Percentiles rank a stretch among this genome's conserved stretches.
phyloP scores from a whole-genome alignment of 2,329 filamentous ascomycete species.

The Talaromyces sp. region DNA sequence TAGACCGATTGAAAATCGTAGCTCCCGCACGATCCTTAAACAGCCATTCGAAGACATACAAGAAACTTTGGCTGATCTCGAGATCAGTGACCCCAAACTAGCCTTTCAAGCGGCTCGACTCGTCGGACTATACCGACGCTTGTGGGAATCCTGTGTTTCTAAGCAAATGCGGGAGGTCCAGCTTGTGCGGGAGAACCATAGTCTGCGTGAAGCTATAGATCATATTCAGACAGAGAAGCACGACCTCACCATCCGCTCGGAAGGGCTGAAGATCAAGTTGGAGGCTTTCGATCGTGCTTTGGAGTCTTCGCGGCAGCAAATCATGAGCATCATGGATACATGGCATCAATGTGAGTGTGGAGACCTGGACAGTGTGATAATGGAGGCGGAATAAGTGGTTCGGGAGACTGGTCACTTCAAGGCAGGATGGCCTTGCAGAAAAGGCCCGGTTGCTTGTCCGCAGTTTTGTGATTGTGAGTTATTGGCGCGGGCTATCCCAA shows the following conservation, averaged over 20 bases:
- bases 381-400: background rate
- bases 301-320: background rate
- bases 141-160: constrained; percentile 9
- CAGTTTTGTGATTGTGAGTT: background rate
- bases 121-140: constrained; percentile 4
- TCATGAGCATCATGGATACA: background rate
- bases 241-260: background rate
- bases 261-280: background rate
- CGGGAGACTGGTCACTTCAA: background rate
- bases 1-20: background rate
- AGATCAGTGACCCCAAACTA: constrained; percentile 6
- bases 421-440: background rate
- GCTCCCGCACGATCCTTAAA: background rate
- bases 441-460: background rate
- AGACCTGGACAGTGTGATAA: background rate
- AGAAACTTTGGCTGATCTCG: background rate
- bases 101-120: constrained; percentile 7
- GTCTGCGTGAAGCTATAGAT: background rate
- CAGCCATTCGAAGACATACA: background rate
- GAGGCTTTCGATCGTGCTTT: background rate
- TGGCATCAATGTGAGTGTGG: background rate
- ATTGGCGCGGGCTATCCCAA: background rate
- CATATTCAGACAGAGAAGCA: background rate
- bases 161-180: background rate
- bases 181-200: background rate